phyloP scores from a whole-genome alignment of 1,284 basidiomycete genomes.

The Ustilago bromivora region DNA sequence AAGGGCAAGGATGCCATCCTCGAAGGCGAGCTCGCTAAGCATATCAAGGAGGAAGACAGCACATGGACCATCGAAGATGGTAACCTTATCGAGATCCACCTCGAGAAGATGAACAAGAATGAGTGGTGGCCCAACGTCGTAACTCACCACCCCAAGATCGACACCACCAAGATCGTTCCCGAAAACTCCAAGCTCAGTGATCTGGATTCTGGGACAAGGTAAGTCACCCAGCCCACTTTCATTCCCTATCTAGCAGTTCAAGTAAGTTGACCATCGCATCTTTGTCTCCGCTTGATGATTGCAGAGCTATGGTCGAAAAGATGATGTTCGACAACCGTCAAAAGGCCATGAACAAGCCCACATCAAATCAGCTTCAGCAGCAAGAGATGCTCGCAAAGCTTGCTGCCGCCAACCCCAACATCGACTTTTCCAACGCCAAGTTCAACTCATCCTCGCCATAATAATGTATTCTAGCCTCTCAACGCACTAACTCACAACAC shows the following conservation, averaged over 20 bases:
- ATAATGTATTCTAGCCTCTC: slow-evolving; percentile 15
- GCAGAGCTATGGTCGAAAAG: slow-evolving; percentile 97
- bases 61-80: slow-evolving; percentile 96
- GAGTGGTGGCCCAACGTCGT: slow-evolving; percentile 99
- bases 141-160: slow-evolving; percentile 94
- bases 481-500: background rate
- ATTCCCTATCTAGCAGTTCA: background rate
- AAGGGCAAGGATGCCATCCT: slow-evolving; percentile 85
- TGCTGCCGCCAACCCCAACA: slow-evolving; percentile 44
- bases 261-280: background rate
- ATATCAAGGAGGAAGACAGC: slow-evolving; percentile 94
- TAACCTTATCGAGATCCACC: slow-evolving; percentile 78
- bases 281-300: background rate
- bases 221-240: slow-evolving; percentile 26
- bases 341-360: slow-evolving; percentile 92
- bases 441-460: slow-evolving; percentile 35
- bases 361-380: slow-evolving; percentile 68
- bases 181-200: slow-evolving; percentile 96
- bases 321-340: slow-evolving; percentile 99
- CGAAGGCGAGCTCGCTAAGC: slow-evolving; percentile 87
- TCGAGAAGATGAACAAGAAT: slow-evolving; percentile 87
- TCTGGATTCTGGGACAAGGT: slow-evolving; percentile 91
- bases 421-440: slow-evolving; percentile 54
- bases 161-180: slow-evolving; percentile 95
- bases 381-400: slow-evolving; percentile 57